phyloP scores from a whole-genome alignment of 371 early-diverging fungal species.

The Apophysomyces ossiformis region DNA sequence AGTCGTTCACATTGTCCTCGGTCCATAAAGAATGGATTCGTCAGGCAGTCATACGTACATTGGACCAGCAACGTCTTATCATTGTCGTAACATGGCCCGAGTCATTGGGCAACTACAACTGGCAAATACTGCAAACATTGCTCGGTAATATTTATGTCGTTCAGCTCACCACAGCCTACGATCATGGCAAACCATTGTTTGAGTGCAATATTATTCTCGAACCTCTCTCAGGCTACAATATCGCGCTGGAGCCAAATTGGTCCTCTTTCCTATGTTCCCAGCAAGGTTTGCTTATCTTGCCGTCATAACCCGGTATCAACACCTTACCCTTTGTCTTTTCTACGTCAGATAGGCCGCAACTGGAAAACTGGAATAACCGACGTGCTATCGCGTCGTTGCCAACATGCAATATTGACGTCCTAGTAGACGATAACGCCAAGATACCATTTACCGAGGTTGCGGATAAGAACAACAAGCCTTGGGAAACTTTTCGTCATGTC shows the following conservation, averaged over 20 bases:
- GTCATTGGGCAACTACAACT: slow-evolving; percentile 21
- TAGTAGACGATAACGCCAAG: not conserved
- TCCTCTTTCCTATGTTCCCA: slow-evolving; percentile 18
- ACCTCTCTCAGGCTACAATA: slow-evolving; percentile 35
- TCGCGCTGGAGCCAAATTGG: slow-evolving; percentile 26
- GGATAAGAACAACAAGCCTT: not conserved
- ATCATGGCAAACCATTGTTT: slow-evolving; percentile 33
- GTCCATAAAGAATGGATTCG: not conserved
- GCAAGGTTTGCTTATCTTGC: slow-evolving; percentile 20
- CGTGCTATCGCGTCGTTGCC: slow-evolving; percentile 2
- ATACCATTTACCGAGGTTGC: too few relatives aligned
- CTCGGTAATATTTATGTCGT: slow-evolving; percentile 38
- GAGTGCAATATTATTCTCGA: slow-evolving; percentile 42
- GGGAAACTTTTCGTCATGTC: slow-evolving; percentile 47
- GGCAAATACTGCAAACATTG: slow-evolving; percentile 40
- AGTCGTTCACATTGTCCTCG: not conserved
- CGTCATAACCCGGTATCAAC: not conserved
- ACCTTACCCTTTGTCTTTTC: not conserved
- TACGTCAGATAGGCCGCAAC: slow-evolving; percentile 9
- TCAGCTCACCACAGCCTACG: slow-evolving; percentile 33
- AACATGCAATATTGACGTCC: slow-evolving; percentile 1
- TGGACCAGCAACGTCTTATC: not conserved
- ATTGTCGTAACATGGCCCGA: slow-evolving; percentile 5
- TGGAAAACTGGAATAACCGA: slow-evolving; percentile 18
- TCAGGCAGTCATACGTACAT: not conserved